phyloP scores from a whole-genome alignment of 2,329 filamentous ascomycete species.

The Ramularia endophylla region DNA sequence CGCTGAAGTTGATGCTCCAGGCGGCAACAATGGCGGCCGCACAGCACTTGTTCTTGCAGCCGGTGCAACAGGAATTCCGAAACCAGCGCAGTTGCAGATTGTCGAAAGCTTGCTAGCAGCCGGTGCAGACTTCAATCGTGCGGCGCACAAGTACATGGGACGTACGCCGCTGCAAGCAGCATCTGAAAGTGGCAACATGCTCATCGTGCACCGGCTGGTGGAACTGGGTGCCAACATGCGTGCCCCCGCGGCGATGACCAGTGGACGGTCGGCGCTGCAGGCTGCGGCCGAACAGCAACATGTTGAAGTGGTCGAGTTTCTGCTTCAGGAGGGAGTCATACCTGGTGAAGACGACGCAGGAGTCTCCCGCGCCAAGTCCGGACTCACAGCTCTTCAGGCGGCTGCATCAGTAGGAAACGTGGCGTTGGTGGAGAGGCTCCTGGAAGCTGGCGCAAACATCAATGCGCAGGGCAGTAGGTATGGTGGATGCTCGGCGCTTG shows the following conservation, averaged over 20 bases:
- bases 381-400: conserved; percentile 18
- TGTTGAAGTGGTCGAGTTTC: conserved; percentile 10
- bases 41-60: conserved; percentile 17
- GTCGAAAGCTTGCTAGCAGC: conserved; percentile 13
- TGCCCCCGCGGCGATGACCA: conserved; percentile 8
- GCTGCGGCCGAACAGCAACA: conserved; percentile 13
- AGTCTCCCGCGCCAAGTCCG: conserved; percentile 12
- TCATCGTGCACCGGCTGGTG: conserved; percentile 12
- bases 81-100: conserved; percentile 12
- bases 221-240: conserved; percentile 14
- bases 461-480: conserved; percentile 15
- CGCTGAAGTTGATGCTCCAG: conserved; percentile 14
- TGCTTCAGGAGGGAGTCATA: conserved; percentile 12
- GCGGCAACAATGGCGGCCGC: conserved; percentile 16
- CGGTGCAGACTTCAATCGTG: conserved; percentile 15
- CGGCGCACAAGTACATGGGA: conserved; percentile 16
- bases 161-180: conserved; percentile 20
- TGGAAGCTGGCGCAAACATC: conserved; percentile 17
- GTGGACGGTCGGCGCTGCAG: conserved; percentile 16
- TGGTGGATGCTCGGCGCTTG: conserved; percentile 16
- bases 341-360: no score
- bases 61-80: no score
- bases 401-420: conserved; percentile 12
- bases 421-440: conserved; percentile 8
- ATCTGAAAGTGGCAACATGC: conserved; percentile 12